Evolutionary conservation across 106 monocot genomes (phyloP).

Genomic region (Hemerocallis citrina): DNA sequence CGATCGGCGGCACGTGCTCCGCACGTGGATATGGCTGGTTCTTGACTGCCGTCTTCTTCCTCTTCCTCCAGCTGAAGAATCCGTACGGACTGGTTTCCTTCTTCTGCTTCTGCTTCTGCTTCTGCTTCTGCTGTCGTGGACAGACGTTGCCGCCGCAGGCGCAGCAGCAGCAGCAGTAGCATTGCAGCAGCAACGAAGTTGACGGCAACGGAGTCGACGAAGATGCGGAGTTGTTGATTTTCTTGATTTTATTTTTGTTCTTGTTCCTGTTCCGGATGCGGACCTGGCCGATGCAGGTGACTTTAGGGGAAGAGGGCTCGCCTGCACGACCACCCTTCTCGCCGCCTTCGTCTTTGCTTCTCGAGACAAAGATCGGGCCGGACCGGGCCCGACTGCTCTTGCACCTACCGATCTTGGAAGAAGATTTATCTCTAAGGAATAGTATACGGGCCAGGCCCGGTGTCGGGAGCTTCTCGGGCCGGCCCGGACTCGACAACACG

Average conservation of each 20-base stretch:
- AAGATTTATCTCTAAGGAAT: too few species aligned
- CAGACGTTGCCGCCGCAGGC: background rate
- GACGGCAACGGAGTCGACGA: background rate
- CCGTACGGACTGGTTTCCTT: background rate
- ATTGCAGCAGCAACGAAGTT: background rate
- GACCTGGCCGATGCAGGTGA: conserved; percentile 96
- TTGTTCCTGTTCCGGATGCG: conserved; percentile 35
- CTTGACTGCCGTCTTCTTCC: background rate
- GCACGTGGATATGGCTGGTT: background rate
- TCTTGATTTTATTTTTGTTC: conserved; percentile 6
- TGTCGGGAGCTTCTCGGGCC: conserved; percentile 55
- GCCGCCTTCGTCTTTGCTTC: conserved; percentile 13
- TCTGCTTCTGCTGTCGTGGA: background rate
- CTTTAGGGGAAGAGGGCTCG: conserved; percentile 84
- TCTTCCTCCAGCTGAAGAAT: background rate
- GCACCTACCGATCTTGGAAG: conserved; percentile 28
- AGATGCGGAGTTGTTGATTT: background rate
- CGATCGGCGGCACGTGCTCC: background rate
- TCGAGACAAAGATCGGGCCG: conserved; percentile 39
- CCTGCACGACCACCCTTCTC: conserved; percentile 3
- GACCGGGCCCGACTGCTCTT: conserved; percentile 29
- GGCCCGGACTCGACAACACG: conserved; percentile 58
- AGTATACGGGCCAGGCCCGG: conserved; percentile 32
- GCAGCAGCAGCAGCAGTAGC: conserved; percentile 6
- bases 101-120: background rate